Conservation (phyloP, 129 eudicot genomes). For the Artemisia tridentata region DNA sequence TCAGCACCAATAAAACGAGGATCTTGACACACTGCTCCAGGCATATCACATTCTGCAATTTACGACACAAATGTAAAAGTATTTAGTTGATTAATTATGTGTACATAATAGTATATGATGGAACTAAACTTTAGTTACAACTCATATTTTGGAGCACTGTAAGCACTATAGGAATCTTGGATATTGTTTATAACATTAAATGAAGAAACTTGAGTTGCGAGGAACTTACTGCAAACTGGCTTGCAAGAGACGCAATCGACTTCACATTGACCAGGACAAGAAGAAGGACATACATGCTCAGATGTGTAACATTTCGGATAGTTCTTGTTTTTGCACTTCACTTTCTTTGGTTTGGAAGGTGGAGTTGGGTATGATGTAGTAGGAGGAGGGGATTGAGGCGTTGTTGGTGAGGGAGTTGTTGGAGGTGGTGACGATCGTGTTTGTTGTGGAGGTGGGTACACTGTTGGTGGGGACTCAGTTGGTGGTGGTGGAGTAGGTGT, state of each 20-base stretch:
- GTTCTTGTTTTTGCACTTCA: slow-evolving; percentile 55
- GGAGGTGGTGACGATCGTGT: slow-evolving; percentile 16
- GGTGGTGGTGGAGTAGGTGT: background rate
- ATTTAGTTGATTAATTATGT: background rate
- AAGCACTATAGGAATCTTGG: too few species aligned
- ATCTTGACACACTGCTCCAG: slow-evolving; percentile 81
- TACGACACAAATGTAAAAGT: background rate
- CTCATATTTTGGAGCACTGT: too few species aligned
- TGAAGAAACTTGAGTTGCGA: background rate
- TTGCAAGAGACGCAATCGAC: slow-evolving; percentile 76
- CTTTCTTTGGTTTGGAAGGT: slow-evolving; percentile 36
- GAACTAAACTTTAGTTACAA: background rate
- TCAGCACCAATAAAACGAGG: slow-evolving; percentile 78
- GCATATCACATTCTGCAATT: slow-evolving; percentile 61
- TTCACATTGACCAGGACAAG: slow-evolving; percentile 57
- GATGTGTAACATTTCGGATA: slow-evolving; percentile 51
- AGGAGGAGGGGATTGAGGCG: slow-evolving; percentile 12
- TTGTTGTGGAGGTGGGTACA: background rate
- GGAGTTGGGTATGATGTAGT: slow-evolving; percentile 21
- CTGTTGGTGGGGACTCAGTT: background rate
- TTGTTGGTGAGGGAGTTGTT: background rate
- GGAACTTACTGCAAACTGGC: slow-evolving; percentile 75
- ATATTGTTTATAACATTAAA: too few species aligned
- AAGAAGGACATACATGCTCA: slow-evolving; percentile 51
- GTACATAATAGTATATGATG: background rate